A percentile compares a stretch with the other conserved stretches of the same genome.
Conservation (phyloP, 2,329 filamentous ascomycete species). For the Aspergillus spinulosporus region DNA sequence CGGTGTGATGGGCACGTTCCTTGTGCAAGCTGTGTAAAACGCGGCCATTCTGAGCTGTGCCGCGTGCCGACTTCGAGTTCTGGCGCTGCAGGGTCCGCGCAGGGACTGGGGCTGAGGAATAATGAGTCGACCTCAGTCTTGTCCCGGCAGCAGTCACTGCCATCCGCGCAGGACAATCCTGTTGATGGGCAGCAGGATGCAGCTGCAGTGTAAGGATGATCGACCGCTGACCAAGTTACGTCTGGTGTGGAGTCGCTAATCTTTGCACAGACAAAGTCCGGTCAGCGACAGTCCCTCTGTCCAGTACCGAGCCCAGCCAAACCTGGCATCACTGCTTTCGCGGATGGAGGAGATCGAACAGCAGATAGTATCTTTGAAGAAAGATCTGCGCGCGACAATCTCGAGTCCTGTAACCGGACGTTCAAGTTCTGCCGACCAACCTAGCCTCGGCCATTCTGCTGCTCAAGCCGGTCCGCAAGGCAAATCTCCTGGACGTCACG, state of each 20-base stretch:
- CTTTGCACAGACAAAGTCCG: too few species aligned
- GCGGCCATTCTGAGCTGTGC: constrained; percentile 25
- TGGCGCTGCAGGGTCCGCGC: background rate
- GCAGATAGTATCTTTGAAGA: constrained; percentile 26
- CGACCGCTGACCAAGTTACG: too few species aligned
- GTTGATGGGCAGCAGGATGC: background rate
- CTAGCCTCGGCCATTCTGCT: background rate
- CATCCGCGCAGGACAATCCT: background rate
- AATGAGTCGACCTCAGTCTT: too few species aligned
- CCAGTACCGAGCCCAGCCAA: background rate
- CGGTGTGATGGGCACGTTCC: constrained; percentile 22
- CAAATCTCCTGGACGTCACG: constrained; percentile 22
- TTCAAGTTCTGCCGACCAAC: too few species aligned
- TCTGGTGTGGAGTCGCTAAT: too few species aligned
- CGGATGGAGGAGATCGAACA: constrained; percentile 24
- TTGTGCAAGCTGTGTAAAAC: constrained; percentile 23
- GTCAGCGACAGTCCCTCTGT: background rate
- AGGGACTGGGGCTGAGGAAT: background rate
- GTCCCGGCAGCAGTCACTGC: background rate
- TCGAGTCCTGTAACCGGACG: too few species aligned
- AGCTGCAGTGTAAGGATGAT: background rate
- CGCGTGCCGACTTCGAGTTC: constrained; percentile 16
- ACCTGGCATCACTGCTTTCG: background rate
- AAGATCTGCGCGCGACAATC: constrained; percentile 17
- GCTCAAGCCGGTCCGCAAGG: background rate